Percentiles rank a stretch among this genome's conserved stretches.
Conservation (phyloP, 257 asterid genomes). For the Petunia secreta region DNA sequence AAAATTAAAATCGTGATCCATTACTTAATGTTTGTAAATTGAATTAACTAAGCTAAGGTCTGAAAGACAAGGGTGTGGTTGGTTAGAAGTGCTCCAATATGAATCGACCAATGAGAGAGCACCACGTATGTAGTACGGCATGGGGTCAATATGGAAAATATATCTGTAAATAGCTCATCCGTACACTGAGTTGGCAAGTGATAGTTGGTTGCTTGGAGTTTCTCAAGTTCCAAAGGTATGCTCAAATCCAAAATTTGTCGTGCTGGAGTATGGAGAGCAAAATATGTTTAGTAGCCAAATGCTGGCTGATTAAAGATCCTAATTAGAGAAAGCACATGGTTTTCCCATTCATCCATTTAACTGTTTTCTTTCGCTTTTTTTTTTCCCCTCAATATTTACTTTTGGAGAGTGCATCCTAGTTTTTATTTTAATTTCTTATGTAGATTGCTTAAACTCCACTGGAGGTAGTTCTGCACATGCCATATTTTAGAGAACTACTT, state of each 20-base stretch:
- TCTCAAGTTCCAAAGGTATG: slow-evolving; percentile 5
- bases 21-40: not conserved
- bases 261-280: not conserved
- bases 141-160: not conserved
- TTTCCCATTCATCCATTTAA: not conserved
- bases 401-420: no score
- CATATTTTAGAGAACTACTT: no score
- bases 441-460: no score
- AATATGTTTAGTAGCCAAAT: not conserved
- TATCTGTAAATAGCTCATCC: not conserved
- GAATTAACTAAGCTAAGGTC: not conserved
- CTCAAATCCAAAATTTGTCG: not conserved
- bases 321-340: not conserved
- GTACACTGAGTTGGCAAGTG: slow-evolving; percentile 17
- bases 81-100: not conserved
- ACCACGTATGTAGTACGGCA: not conserved
- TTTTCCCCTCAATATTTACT: not conserved
- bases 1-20: no score
- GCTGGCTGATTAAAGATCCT: not conserved
- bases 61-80: not conserved
- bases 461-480: no score
- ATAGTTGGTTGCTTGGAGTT: not conserved
- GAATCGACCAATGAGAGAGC: not conserved
- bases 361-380: not conserved
- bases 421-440: no score